These are phyloP conservation scores for Beauveria asiatica DNA, from an alignment of 2,329 filamentous ascomycete genomes.

Conservation along the genomic window DNA sequence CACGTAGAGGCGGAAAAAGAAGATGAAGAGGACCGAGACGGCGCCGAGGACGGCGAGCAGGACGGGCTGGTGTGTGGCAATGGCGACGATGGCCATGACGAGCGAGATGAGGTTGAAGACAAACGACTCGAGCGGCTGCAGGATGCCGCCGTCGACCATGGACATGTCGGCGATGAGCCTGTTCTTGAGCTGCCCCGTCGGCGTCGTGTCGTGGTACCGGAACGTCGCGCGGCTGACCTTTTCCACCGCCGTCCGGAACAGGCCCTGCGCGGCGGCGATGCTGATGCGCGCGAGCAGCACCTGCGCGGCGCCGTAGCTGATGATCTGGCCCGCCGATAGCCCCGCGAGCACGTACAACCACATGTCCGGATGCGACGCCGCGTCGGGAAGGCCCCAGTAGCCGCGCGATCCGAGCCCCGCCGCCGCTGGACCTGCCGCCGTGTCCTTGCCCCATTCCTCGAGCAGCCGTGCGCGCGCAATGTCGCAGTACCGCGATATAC, in stretches of 20 bases:
- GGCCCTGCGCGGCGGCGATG: conserved; percentile 64
- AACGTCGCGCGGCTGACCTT: conserved; percentile 74
- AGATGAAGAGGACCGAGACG: conserved; percentile 60
- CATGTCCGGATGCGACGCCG: conserved; percentile 56
- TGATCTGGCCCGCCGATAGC: conserved; percentile 53
- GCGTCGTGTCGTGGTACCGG: conserved; percentile 85
- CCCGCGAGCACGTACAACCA: conserved; percentile 67
- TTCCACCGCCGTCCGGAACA: conserved; percentile 66
- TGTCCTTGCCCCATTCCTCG: conserved; percentile 73
- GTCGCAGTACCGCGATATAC: conserved; percentile 53
- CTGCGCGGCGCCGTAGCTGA: conserved; percentile 53
- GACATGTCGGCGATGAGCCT: conserved; percentile 84
- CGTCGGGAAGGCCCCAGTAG: conserved; percentile 45
- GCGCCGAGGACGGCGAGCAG: conserved; percentile 65
- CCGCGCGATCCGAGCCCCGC: not conserved
- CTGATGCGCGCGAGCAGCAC: conserved; percentile 67
- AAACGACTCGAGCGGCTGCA: conserved; percentile 61
- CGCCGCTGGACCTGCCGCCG: conserved; percentile 15
- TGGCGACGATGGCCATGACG: conserved; percentile 64
- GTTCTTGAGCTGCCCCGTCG: conserved; percentile 86
- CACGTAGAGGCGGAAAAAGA: conserved; percentile 68
- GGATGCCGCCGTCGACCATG: conserved; percentile 81
- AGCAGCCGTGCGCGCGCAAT: conserved; percentile 71
- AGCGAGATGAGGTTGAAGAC: conserved; percentile 65
- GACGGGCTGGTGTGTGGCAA: conserved; percentile 66